A percentile compares a stretch with the other conserved stretches of the same genome.
Conservation (phyloP, 805 yeast species). For the Yamadazyma laniorum region DNA sequence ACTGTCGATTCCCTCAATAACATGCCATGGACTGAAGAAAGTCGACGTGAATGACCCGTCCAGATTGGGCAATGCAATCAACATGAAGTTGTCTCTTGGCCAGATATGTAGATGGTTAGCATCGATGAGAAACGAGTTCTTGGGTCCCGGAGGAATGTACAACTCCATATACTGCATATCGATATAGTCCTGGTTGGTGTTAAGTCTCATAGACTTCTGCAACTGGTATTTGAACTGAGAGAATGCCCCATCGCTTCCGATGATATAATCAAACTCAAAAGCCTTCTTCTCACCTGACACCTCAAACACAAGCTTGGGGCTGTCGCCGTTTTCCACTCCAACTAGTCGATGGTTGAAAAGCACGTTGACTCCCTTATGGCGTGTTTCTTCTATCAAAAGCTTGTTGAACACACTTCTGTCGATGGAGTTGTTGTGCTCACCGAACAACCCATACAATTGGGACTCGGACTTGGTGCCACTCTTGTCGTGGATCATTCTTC, state of each 20-base stretch:
- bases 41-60: slow-evolving; percentile 91
- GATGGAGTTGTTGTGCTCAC: slow-evolving; percentile 82
- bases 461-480: slow-evolving; percentile 57
- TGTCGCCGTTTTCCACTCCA: slow-evolving; percentile 27
- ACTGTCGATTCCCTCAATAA: slow-evolving; percentile 53
- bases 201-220: slow-evolving; percentile 66
- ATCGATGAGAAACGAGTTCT: slow-evolving; percentile 49
- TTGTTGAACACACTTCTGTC: slow-evolving; percentile 72
- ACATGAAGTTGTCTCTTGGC: slow-evolving; percentile 86
- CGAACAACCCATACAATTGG: slow-evolving; percentile 76
- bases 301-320: slow-evolving; percentile 24
- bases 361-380: slow-evolving; percentile 43
- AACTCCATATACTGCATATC: slow-evolving; percentile 83
- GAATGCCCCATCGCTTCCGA: slow-evolving; percentile 88
- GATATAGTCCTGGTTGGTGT: slow-evolving; percentile 71
- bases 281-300: slow-evolving; percentile 15
- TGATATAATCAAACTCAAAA: slow-evolving; percentile 51
- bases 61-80: slow-evolving; percentile 81
- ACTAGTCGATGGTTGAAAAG: slow-evolving; percentile 58
- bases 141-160: slow-evolving; percentile 56
- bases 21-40: slow-evolving; percentile 75
- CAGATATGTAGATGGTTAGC: slow-evolving; percentile 87
- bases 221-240: slow-evolving; percentile 70
- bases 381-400: slow-evolving; percentile 59
- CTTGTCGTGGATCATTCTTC: slow-evolving; percentile 81